phyloP scores from a whole-genome alignment of 2,329 filamentous ascomycete genomes.

The Calonectria montana region DNA sequence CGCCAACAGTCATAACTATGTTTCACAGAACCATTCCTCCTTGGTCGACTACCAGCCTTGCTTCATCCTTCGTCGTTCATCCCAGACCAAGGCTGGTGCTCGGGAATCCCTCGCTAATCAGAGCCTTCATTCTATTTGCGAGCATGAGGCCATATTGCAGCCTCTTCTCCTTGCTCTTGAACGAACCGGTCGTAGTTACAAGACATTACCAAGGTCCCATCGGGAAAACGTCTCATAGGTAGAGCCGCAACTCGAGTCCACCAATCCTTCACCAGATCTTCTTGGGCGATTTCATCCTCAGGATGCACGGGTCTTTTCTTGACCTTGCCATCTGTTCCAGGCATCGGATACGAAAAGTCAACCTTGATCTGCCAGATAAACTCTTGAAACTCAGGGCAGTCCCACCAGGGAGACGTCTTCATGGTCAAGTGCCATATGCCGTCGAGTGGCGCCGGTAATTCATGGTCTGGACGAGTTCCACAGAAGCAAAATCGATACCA shows the following conservation, averaged over 20 bases:
- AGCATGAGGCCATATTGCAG: slow-evolving; percentile 12
- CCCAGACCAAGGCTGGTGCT: background rate
- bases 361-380: slow-evolving; percentile 16
- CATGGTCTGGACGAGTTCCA: slow-evolving; percentile 17
- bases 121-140: background rate
- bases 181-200: slow-evolving; percentile 13
- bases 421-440: slow-evolving; percentile 39
- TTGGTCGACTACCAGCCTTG: background rate
- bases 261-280: slow-evolving; percentile 39
- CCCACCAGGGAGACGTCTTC: slow-evolving; percentile 41
- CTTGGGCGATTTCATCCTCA: background rate
- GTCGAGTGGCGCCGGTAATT: slow-evolving; percentile 35
- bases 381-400: slow-evolving; percentile 40
- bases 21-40: background rate
- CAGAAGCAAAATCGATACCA: slow-evolving; percentile 44
- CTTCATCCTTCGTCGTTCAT: background rate
- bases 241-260: slow-evolving; percentile 30
- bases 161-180: background rate
- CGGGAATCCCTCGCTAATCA: too few species aligned
- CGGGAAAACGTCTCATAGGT: slow-evolving; percentile 34
- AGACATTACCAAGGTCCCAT: slow-evolving; percentile 30
- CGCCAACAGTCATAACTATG: background rate
- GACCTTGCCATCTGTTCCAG: background rate
- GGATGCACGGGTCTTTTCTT: background rate
- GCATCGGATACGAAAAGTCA: slow-evolving; percentile 4